Evolutionary conservation across 108 stramenopile species (phyloP), one percentile per base, ranked within the genome.

Genomic region (Nitzschia sp.): DNA sequence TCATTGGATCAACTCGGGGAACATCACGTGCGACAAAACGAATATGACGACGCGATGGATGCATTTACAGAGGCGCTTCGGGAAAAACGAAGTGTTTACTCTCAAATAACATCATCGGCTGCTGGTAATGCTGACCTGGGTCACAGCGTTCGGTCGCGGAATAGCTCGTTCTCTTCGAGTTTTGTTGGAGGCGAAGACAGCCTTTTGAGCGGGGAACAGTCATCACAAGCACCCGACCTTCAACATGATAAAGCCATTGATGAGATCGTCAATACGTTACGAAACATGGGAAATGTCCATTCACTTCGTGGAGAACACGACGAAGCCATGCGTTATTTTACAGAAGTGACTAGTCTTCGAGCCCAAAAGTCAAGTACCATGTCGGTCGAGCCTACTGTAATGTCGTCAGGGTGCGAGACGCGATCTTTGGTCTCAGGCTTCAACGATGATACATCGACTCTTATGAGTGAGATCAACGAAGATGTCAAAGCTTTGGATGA

Each of bases 401-500:
- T 19, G 29, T 32, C 59, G 35, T 30, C 51, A 36, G 64, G 65
- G 45, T 63, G 54, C 29, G 59, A 81, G 55, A 59, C 70, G 62
- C 31, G 63, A 24, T 65, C 66, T 34, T 59, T 70, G 31, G 17
- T 78, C 19, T 73, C 64, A 24, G 74, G 72, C 6, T 31, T 72
- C 3, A 66, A 65, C 59, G 79, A 83, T 45, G 73, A 82, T 24
- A 83, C 65, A 30, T 82, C 81, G 8, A 70, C 80, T 11, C 61
- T 88, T 11, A 83, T 91, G 87, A 71, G 62, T 38, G 90, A 91
- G 64, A 85, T 91, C 67, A 88, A 86, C 55, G 90, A 91, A 72
- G 90, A 91, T 64, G 81, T 91, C 42, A 82, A 82, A 47, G 90
- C 90, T n/a, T 59, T 91, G 38, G 90, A 88, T 69, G 90, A 91